Evolutionary conservation across 441 rosid genomes (phyloP), one percentile per base, ranked within the genome.

Genomic region (Erodium moschatum): DNA sequence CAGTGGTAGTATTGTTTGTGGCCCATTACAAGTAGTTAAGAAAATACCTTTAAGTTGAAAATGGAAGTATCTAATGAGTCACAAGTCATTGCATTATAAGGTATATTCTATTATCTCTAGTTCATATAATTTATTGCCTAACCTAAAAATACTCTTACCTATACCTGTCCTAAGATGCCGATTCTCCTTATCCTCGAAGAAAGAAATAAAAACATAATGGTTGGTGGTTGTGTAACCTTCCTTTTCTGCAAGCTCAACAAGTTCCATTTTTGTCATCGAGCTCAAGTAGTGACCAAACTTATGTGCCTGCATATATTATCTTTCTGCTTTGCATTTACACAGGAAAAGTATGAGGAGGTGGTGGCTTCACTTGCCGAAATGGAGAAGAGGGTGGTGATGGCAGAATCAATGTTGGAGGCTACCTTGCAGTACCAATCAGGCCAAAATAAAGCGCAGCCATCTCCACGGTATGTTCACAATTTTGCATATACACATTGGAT

Each of bases 381-480:
- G 97, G 97, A 94, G 86, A 88, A 89, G 80, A 85, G 96, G 75
- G 90, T 80, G 42, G 89, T 91, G 56, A 89, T 91, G 92, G 99
- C 99, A 73, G 99, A 91, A 79, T 94, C 64, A 58, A 58, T 58
- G 64, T 58, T 58, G 64, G 64, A 58, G 64, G 64, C 64, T 19
- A 58, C 64, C 64, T 7, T 58, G 12, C 64, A 58, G 27, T 58
- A 58, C 11, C 64, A 58, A 58, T 58, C 64, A 1, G 64, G 64
- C 64, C 64, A 58, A 18, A 40, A 7, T 40, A 58, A 58, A 58
- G 29, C 24, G 10, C 64, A 58, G 19, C 66, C 66, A 11, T 63
- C 66, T 63, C 40, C 66, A 63, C 66, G 66, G 31, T 29, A 29
- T 29, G 31, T 67, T 70, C 31, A 29, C 31, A 29, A 38, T 63